Conservation (phyloP, 2,329 filamentous ascomycete genomes). For the Xylariales sp. region DNA sequence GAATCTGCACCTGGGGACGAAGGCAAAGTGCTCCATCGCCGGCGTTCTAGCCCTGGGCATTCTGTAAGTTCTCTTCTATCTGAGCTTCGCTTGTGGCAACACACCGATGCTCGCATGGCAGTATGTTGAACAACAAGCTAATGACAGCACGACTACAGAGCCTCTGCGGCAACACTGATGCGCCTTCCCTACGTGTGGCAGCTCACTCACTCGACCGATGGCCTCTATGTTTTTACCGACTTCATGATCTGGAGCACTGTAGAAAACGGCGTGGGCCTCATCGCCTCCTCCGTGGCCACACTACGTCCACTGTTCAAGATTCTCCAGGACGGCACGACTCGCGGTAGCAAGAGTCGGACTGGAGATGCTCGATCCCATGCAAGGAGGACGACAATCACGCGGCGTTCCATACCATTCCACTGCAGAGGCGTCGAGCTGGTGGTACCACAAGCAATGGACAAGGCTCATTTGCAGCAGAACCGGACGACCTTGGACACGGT, state of each 20-base stretch:
- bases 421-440: too few species aligned
- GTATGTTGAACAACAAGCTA: neutral
- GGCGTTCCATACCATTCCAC: too few species aligned
- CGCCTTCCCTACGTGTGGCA: slow-evolving; percentile 36
- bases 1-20: slow-evolving; percentile 27
- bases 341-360: too few species aligned
- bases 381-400: too few species aligned
- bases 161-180: slow-evolving; percentile 36
- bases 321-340: too few species aligned
- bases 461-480: too few species aligned
- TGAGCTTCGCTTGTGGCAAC: neutral
- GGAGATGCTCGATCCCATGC: too few species aligned
- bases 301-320: slow-evolving; percentile 28
- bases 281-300: slow-evolving; percentile 32
- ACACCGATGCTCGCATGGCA: slow-evolving; percentile 7
- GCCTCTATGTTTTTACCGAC: slow-evolving; percentile 35
- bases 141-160: slow-evolving; percentile 16
- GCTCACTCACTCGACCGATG: slow-evolving; percentile 29
- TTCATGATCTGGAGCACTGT: slow-evolving; percentile 39
- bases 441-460: too few species aligned
- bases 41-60: slow-evolving; percentile 27
- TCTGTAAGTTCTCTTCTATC: slow-evolving; percentile 25
- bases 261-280: slow-evolving; percentile 35
- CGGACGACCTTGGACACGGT: too few species aligned
- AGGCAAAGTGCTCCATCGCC: slow-evolving; percentile 28